Percentiles rank a stretch among this genome's conserved stretches.
Evolutionary conservation across 75 land plant genomes (phyloP).

Genomic region (Selaginella tamariscina): DNA sequence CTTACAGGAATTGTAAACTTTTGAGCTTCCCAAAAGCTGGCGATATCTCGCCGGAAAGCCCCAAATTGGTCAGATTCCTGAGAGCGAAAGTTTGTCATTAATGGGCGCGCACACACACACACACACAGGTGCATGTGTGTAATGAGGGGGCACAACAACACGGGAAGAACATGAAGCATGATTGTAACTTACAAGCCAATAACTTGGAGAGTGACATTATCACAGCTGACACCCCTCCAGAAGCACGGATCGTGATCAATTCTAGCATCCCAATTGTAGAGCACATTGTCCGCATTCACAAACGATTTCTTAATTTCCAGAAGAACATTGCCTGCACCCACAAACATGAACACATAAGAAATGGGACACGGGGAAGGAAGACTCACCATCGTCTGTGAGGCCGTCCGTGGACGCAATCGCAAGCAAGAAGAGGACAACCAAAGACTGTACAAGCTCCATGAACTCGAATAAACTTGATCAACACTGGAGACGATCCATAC

Average conservation of each 20-base stretch:
- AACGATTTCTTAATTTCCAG: constrained; percentile 76
- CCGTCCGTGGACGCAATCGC: background rate
- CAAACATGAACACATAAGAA: background rate
- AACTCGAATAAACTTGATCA: too few relatives aligned
- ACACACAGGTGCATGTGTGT: too few relatives aligned
- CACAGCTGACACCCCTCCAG: constrained; percentile 11
- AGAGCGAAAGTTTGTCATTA: too few relatives aligned
- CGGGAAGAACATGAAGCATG: too few relatives aligned
- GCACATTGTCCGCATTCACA: constrained; percentile 50
- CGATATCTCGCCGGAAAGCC: constrained; percentile 4
- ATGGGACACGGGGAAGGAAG: background rate
- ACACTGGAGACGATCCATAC: too few relatives aligned
- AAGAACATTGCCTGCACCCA: constrained; percentile 41
- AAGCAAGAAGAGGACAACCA: background rate
- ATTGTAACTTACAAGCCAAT: constrained; percentile 8
- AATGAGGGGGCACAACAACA: too few relatives aligned
- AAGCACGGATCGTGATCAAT: constrained; percentile 7
- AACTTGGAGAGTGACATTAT: constrained; percentile 8
- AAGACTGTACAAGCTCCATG: too few relatives aligned
- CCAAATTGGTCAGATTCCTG: constrained; percentile 5
- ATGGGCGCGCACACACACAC: too few relatives aligned
- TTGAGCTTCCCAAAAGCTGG: constrained; percentile 14
- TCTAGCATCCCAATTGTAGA: constrained; percentile 63
- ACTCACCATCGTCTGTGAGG: background rate
- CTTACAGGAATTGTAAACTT: constrained; percentile 6